These are phyloP conservation scores for Jatropha podagrica DNA, from an alignment of 441 rosid species.

Conservation along the genomic window DNA sequence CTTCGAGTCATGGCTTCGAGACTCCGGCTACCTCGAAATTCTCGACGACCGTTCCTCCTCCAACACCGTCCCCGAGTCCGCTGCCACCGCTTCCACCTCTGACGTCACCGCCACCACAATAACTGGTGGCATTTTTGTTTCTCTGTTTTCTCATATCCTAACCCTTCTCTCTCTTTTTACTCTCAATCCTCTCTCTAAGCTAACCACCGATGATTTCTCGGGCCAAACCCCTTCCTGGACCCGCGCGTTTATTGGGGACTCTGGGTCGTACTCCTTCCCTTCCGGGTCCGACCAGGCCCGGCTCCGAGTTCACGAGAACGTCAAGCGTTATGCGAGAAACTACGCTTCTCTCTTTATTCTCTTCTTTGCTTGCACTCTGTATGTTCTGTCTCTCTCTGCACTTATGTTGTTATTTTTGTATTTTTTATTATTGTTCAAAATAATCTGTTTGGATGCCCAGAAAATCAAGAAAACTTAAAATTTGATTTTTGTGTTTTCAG, in stretches of 20 bases:
- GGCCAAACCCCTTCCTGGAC: slow-evolving; percentile 86
- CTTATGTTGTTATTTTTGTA: background rate
- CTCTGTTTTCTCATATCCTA: slow-evolving; percentile 40
- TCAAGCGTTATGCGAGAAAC: slow-evolving; percentile 58
- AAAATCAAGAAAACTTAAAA: background rate
- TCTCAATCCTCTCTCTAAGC: slow-evolving; percentile 81
- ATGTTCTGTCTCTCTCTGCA: slow-evolving; percentile 21
- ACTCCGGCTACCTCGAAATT: slow-evolving; percentile 91
- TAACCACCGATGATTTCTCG: slow-evolving; percentile 74
- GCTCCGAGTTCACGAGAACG: slow-evolving; percentile 81
- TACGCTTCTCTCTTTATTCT: slow-evolving; percentile 71
- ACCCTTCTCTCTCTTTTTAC: slow-evolving; percentile 62
- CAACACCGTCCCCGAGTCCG: slow-evolving; percentile 23
- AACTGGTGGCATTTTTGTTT: slow-evolving; percentile 41
- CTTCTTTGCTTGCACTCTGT: slow-evolving; percentile 87
- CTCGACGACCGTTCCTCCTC: slow-evolving; percentile 59
- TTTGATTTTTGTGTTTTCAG: background rate
- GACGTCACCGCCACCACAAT: slow-evolving; percentile 23
- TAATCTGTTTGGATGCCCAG: background rate
- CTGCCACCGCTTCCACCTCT: slow-evolving; percentile 19
- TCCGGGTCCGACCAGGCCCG: slow-evolving; percentile 56
- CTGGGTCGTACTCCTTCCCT: slow-evolving; percentile 71
- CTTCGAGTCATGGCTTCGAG: slow-evolving; percentile 95
- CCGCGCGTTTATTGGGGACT: slow-evolving; percentile 58
- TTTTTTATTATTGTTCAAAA: background rate